phyloP scores from a whole-genome alignment of 2,329 filamentous ascomycete genomes.

The Fusarium dlaminii region DNA sequence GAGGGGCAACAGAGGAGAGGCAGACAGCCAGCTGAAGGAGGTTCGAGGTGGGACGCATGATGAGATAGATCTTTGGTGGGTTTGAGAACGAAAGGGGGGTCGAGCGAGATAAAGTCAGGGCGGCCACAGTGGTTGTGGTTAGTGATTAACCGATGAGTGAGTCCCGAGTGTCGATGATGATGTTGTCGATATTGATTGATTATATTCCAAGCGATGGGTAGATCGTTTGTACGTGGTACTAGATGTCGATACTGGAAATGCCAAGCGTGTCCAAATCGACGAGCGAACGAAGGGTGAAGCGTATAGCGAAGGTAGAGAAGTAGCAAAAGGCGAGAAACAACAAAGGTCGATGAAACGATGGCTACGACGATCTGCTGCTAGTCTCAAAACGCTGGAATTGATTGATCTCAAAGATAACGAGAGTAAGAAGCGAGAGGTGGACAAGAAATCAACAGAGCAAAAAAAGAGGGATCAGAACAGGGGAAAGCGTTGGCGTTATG shows the following conservation, averaged over 20 bases:
- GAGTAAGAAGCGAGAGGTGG: conserved; percentile 20
- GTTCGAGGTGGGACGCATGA: conserved; percentile 61
- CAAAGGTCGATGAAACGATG: conserved; percentile 13
- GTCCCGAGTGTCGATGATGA: background rate
- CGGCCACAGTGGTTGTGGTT: background rate
- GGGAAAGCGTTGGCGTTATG: conserved; percentile 36
- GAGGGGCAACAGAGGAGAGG: conserved; percentile 59
- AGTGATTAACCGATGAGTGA: background rate
- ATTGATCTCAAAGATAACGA: conserved; percentile 16
- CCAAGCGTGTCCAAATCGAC: conserved; percentile 15
- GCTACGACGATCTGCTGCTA: conserved; percentile 3
- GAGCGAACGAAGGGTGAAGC: conserved; percentile 10
- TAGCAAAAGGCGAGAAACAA: conserved; percentile 27
- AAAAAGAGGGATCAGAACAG: conserved; percentile 23
- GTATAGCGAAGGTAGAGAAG: conserved; percentile 27
- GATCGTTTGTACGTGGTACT: background rate
- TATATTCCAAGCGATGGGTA: conserved; percentile 2
- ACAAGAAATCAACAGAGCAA: conserved; percentile 23
- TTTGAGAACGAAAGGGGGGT: background rate
- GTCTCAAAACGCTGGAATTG: conserved; percentile 13
- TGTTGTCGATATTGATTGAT: background rate
- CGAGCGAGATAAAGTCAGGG: background rate
- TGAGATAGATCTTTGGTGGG: conserved; percentile 15
- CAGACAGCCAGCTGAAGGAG: conserved; percentile 60
- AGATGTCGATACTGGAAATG: conserved; percentile 1